Conservation (phyloP, 495 filamentous ascomycete genomes). For the Tricharina praecox region DNA sequence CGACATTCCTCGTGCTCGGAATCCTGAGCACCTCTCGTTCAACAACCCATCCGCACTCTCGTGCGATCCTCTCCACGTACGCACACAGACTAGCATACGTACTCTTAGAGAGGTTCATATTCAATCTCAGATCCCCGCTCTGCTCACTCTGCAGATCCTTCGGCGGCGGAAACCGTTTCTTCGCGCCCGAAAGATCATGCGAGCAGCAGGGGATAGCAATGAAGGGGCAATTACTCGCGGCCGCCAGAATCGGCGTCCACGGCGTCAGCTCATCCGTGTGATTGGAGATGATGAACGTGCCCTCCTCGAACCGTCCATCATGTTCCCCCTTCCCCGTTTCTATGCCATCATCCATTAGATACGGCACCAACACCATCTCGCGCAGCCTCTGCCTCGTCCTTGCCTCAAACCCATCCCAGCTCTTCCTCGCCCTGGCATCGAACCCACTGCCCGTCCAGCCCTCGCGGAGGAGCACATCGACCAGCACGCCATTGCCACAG, state of each 20-base stretch:
- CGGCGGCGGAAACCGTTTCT: slow-evolving; percentile 40
- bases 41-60: slow-evolving; percentile 53
- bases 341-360: slow-evolving; percentile 29
- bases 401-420: slow-evolving; percentile 57
- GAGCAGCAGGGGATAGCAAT: slow-evolving; percentile 91
- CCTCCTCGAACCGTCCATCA: slow-evolving; percentile 51
- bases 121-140: slow-evolving; percentile 24
- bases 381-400: slow-evolving; percentile 39
- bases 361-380: slow-evolving; percentile 60
- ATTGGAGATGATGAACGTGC: slow-evolving; percentile 89
- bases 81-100: slow-evolving; percentile 59
- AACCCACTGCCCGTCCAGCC: slow-evolving; percentile 81
- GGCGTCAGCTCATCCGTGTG: slow-evolving; percentile 90
- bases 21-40: slow-evolving; percentile 72
- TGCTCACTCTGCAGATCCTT: slow-evolving; percentile 27
- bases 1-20: slow-evolving; percentile 76
- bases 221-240: slow-evolving; percentile 57
- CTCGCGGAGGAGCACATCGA: slow-evolving; percentile 64
- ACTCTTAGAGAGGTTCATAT: slow-evolving; percentile 29
- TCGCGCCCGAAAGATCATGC: slow-evolving; percentile 59
- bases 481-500: slow-evolving; percentile 88
- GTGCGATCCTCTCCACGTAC: slow-evolving; percentile 50
- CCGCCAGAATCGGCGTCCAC: slow-evolving; percentile 84
- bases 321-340: slow-evolving; percentile 32
- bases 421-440: slow-evolving; percentile 66